Conservation (phyloP, 371 early-diverging fungal species). For the Apophysomyces sp. region DNA sequence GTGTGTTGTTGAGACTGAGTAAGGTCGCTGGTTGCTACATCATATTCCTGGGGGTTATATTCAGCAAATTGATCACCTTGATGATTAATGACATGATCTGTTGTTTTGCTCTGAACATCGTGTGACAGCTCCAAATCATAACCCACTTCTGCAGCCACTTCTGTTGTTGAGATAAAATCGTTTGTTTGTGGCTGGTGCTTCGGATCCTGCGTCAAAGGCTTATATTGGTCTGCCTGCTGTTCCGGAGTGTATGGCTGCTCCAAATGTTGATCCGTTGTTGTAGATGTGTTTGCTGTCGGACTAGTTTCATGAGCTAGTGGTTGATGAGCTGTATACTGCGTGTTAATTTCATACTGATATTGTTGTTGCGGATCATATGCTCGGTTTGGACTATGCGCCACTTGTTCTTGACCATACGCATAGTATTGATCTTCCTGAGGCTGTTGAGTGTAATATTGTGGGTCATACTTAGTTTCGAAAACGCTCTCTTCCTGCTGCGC, state of each 20-base stretch:
- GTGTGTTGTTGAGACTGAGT: background rate
- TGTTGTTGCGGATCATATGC: background rate
- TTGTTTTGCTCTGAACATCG: background rate
- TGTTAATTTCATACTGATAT: background rate
- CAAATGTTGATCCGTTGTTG: too few species aligned
- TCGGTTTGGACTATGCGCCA: background rate
- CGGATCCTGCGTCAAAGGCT: background rate
- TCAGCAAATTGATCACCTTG: background rate
- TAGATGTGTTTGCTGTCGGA: too few species aligned
- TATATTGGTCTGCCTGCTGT: background rate
- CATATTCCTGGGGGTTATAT: background rate
- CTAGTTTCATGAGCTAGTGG: background rate
- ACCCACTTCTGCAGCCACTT: background rate
- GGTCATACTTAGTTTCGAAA: background rate
- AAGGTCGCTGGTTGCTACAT: background rate
- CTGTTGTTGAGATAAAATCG: background rate
- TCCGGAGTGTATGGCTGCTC: background rate
- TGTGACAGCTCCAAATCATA: background rate
- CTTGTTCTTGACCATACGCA: background rate
- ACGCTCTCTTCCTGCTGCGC: background rate
- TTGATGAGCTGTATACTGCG: background rate
- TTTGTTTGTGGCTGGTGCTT: too few species aligned
- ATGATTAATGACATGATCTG: background rate
- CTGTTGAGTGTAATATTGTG: background rate
- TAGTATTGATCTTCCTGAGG: background rate